These are phyloP conservation scores for Melampsora occidentalis DNA, from an alignment of 1,284 basidiomycete genomes.

Conservation along the genomic window DNA sequence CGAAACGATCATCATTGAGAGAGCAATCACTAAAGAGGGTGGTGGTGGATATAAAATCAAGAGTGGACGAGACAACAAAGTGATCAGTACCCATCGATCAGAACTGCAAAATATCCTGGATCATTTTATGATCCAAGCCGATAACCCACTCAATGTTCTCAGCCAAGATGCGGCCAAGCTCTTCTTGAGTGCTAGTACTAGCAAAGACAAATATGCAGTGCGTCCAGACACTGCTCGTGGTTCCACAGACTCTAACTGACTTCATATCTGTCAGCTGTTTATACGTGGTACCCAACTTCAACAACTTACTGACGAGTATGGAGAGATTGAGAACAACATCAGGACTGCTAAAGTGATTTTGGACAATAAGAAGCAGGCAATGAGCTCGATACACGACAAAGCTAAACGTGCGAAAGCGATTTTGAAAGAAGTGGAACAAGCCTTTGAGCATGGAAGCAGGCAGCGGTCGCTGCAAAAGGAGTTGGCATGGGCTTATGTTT, in stretches of 20 bases:
- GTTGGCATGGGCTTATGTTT: conserved; percentile 84
- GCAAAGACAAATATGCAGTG: conserved; percentile 86
- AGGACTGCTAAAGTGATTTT: conserved; percentile 59
- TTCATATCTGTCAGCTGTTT: conserved; percentile 69
- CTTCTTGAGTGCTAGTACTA: conserved; percentile 79
- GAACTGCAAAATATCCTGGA: conserved; percentile 83
- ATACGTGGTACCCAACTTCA: conserved; percentile 86
- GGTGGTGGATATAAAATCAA: conserved; percentile 74
- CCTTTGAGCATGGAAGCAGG: conserved; percentile 67
- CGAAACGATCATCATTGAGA: conserved; percentile 76
- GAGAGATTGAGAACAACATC: conserved; percentile 70
- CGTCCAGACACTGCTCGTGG: conserved; percentile 46
- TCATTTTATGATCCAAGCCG: conserved; percentile 87
- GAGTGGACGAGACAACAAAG: conserved; percentile 61
- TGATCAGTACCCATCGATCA: conserved; percentile 75
- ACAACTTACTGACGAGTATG: conserved; percentile 82
- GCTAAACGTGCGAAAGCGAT: conserved; percentile 64
- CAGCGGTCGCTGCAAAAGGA: conserved; percentile 72
- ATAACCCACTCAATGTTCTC: conserved; percentile 87
- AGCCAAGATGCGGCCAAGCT: conserved; percentile 64
- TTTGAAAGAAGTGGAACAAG: conserved; percentile 71
- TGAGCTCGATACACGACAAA: conserved; percentile 69
- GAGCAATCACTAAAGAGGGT: conserved; percentile 74
- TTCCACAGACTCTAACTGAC: not conserved
- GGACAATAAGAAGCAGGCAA: conserved; percentile 59